These are phyloP conservation scores for Chytridiales sp. DNA, from an alignment of 371 early-diverging fungal genomes.

Conservation along the genomic window DNA sequence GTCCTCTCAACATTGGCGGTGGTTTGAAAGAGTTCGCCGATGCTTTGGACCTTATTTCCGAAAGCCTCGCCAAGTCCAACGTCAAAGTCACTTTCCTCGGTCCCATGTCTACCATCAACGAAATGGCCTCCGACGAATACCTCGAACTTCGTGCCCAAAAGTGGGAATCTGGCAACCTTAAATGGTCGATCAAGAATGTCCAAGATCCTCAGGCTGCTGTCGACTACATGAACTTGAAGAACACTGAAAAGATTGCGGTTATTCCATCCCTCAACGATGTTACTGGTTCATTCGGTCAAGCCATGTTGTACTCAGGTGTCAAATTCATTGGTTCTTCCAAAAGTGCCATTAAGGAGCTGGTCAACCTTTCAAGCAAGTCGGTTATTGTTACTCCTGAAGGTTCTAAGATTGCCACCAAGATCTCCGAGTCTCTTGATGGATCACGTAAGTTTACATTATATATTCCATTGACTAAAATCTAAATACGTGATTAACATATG, in stretches of 20 bases:
- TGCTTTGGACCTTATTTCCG: constrained; percentile 25
- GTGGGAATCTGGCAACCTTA: constrained; percentile 27
- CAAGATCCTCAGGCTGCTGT: constrained; percentile 9
- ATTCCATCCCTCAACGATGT: constrained; percentile 24
- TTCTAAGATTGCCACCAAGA: constrained; percentile 12
- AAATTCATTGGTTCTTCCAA: constrained; percentile 20
- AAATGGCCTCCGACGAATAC: constrained; percentile 31
- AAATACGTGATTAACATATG: no score
- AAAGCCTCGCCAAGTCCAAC: not conserved
- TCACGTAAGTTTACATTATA: constrained; percentile 5
- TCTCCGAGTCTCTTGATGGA: constrained; percentile 5
- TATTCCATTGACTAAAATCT: not conserved
- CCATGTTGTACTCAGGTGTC: constrained; percentile 12
- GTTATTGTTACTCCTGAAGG: constrained; percentile 14
- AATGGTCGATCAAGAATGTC: constrained; percentile 18
- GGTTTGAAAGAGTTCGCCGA: constrained; percentile 36
- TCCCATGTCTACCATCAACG: constrained; percentile 17
- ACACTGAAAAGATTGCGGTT: constrained; percentile 22
- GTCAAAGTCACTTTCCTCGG: constrained; percentile 29
- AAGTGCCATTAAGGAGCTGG: constrained; percentile 22
- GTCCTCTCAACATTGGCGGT: constrained; percentile 25
- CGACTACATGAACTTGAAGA: constrained; percentile 13
- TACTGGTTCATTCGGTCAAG: constrained; percentile 17
- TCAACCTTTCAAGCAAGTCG: constrained; percentile 13
- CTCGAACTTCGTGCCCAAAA: constrained; percentile 23